Base-by-base conservation (phyloP, 192 early-diverging fungal genomes). In the Backusella morwellensis region DNA sequence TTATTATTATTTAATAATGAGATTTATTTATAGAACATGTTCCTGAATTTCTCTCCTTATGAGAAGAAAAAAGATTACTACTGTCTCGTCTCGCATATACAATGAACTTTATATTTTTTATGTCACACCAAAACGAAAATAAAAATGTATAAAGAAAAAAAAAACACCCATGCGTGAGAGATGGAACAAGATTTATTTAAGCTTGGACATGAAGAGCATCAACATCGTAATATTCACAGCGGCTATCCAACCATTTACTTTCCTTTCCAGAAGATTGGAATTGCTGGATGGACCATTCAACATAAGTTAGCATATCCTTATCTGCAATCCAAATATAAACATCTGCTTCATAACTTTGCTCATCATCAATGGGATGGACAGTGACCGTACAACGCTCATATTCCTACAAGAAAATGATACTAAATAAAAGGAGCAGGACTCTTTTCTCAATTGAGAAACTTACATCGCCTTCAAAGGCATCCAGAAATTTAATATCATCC, bases 391-490 rank as follows among this genome's bases (percentile, higher is more conserved):
- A 29, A 44, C 70, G 70, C 6, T 44, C 21, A 72, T 72, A 72
- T 23, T 40, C 40, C 70, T 72, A 44, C 32, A 34, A 35, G 1
- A 35, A 35, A n/a, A 35, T 68, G 8, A 63, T 26, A 1, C 23
- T 17, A 54, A 7, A 63, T 11, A 63, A 32, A 32, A 32, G 32
- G 32, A 32, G 32, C 32, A 32, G 32, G 32, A 3, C 32, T 32
- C 32, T 32, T 32, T 32, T 32, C 32, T n/a, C 47, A 50, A 50
- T 50, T 50, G 5, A 50, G 6, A 50, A n/a, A 72, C 29, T 47
- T 72, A 72, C 70, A 15, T 72, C 42, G 15, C 70, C 70, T 50
- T 72, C 70, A 72, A 72, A 72, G 12, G 42, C 29, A 50, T 72
- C 70, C 15, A 72, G 42, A 47, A 44, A 36, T 35, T 35, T 44